Evolutionary conservation across 2,329 filamentous ascomycete genomes (phyloP).

Genomic region (Albifimbria verrucaria): DNA sequence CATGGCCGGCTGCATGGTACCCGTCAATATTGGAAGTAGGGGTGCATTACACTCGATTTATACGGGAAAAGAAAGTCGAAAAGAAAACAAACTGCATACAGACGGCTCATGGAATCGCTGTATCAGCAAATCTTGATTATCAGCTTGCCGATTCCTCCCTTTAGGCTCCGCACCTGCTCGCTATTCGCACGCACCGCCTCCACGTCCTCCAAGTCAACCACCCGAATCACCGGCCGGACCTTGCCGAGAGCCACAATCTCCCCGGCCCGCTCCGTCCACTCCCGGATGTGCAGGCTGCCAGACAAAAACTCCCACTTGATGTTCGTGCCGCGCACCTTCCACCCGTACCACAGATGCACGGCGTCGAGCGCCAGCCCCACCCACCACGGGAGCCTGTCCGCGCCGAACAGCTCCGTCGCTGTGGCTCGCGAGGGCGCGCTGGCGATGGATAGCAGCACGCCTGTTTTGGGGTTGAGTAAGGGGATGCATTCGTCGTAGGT

Average conservation of each 20-base stretch:
- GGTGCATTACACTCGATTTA: too few species aligned
- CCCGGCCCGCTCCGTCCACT: constrained; percentile 39
- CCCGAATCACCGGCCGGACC: constrained; percentile 38
- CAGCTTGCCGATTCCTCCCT: constrained; percentile 24
- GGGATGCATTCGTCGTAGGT: constrained; percentile 36
- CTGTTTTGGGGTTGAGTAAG: constrained; percentile 31
- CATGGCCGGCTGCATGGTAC: neutral
- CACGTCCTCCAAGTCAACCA: constrained; percentile 39
- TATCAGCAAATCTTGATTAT: constrained; percentile 18
- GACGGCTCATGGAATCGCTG: too few species aligned
- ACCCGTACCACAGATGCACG: constrained; percentile 36
- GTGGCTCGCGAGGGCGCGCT: constrained; percentile 30
- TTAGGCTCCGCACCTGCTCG: constrained; percentile 27
- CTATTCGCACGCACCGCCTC: constrained; percentile 38
- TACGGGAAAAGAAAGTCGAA: too few species aligned
- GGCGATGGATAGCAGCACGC: constrained; percentile 39
- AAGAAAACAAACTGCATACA: too few species aligned
- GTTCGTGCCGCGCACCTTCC: constrained; percentile 40
- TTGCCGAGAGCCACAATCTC: constrained; percentile 38
- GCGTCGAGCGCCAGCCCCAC: constrained; percentile 31
- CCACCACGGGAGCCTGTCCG: constrained; percentile 29
- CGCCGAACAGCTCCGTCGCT: constrained; percentile 27
- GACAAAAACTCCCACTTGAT: constrained; percentile 44
- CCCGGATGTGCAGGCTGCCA: constrained; percentile 34
- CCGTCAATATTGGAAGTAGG: too few species aligned